Percentiles rank a stretch among this genome's conserved stretches.
These are phyloP conservation scores for Chlorella sp. DNA, from an alignment of 139 green algal species.

Conservation along the genomic window DNA sequence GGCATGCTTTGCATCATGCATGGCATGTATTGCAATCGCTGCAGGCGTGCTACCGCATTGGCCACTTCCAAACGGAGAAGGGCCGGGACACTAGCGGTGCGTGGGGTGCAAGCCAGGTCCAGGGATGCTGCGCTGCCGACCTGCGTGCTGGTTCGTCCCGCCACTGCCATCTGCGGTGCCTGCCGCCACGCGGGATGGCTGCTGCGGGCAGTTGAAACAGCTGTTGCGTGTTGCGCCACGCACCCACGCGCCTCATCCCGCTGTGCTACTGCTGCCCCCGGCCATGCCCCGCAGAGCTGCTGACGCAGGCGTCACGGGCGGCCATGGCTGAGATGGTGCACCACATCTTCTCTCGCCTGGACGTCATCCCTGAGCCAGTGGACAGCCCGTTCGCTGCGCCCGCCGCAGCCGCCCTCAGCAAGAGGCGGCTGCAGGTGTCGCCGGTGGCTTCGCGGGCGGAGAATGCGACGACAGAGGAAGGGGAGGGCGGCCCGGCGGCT, in stretches of 20 bases:
- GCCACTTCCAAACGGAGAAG: conserved; percentile 74
- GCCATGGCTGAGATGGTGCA: conserved; percentile 71
- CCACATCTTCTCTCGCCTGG: conserved; percentile 65
- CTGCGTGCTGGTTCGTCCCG: too few species aligned
- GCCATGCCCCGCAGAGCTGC: conserved; percentile 56
- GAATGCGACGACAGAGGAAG: background rate
- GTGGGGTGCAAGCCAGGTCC: background rate
- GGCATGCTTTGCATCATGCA: background rate
- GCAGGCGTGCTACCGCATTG: conserved; percentile 87
- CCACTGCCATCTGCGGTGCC: background rate
- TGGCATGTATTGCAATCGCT: background rate
- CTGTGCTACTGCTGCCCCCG: background rate
- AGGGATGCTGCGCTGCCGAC: background rate
- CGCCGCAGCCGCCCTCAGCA: background rate
- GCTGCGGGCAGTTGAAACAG: too few species aligned
- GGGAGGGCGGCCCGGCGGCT: background rate
- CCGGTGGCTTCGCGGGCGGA: background rate
- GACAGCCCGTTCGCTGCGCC: conserved; percentile 13
- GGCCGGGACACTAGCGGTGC: conserved; percentile 41
- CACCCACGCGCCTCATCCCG: background rate
- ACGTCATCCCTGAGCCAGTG: conserved; percentile 34
- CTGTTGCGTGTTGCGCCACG: too few species aligned
- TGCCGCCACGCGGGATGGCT: too few species aligned
- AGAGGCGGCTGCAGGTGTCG: conserved; percentile 28
- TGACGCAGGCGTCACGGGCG: conserved; percentile 69